These are phyloP conservation scores for Saccharomycopsis guyanensis DNA, from an alignment of 805 yeast genomes.

Conservation along the genomic window DNA sequence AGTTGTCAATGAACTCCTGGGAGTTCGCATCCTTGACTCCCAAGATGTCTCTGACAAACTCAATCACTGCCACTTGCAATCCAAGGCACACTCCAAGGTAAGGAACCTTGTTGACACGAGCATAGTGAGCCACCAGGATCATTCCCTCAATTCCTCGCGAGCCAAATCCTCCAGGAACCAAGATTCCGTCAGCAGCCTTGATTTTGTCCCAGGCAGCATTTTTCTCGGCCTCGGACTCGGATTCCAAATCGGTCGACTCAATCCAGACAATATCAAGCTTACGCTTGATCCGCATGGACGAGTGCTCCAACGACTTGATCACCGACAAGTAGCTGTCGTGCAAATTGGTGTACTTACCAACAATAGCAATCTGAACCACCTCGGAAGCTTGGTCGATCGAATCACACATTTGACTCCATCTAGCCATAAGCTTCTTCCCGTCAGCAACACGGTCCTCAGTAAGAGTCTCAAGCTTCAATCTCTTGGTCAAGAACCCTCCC, in stretches of 20 bases:
- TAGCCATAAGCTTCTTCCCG: conserved; percentile 62
- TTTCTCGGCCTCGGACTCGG: conserved; percentile 61
- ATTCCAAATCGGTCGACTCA: conserved; percentile 86
- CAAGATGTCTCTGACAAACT: conserved; percentile 74
- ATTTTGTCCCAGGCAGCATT: conserved; percentile 94
- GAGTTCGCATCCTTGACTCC: conserved; percentile 66
- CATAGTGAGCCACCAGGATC: conserved; percentile 95
- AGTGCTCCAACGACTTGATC: conserved; percentile 90
- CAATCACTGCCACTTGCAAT: conserved; percentile 93
- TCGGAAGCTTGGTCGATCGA: conserved; percentile 78
- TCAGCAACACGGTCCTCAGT: conserved; percentile 43
- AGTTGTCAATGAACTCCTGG: conserved; percentile 68
- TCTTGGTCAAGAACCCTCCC: conserved; percentile 61
- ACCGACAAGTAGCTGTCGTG: conserved; percentile 94
- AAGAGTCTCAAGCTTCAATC: conserved; percentile 50
- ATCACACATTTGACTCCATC: conserved; percentile 76
- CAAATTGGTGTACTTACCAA: conserved; percentile 93
- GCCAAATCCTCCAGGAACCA: conserved; percentile 99
- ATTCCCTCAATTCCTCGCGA: conserved; percentile 96
- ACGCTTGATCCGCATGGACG: conserved; percentile 83
- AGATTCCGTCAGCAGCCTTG: conserved; percentile 90
- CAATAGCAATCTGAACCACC: conserved; percentile 88
- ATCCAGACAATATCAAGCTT: conserved; percentile 90
- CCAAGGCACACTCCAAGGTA: conserved; percentile 97
- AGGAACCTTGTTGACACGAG: conserved; percentile 92